Base-by-base conservation (phyloP, 805 yeast species). In the Nakazawaea populi region DNA sequence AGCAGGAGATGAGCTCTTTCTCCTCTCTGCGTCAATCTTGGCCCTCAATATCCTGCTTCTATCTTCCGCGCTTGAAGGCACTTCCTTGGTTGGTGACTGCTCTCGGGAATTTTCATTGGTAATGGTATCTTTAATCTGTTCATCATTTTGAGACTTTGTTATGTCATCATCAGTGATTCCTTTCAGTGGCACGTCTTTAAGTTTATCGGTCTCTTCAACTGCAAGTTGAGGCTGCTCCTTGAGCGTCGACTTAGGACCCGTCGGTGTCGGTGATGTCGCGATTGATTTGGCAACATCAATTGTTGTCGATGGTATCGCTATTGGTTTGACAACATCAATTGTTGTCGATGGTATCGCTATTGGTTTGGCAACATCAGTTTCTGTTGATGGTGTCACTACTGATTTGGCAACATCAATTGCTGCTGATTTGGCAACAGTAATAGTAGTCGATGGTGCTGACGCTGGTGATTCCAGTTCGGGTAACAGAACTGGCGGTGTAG, bases 11-110 rank as follows among this genome's bases (percentile, higher is more conserved):
- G 24, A n/a, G 38, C 11, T 39, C 32, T n/a, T 40, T 34, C 36
- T 18, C 29, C 32, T 38, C 18, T 46, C 49, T 12, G 27, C 43
- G 14, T 46, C 43, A n/a, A 46, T 46, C n/a, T 32, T 46, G 4
- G 28, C 49, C 14, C 27, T 46, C 24, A 46, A 40, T 18, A 46
- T 14, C 18, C 31, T 43, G n/a, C 49, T 38, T 12, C 37, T 18
- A 36, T 46, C 44, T n/a, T 44, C 41, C 14, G 49, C 49, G 7
- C 24, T 27, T 8, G 44, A 8, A 14, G 49, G 42, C n/a, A 38
- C 5, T 24, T 28, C 29, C 12, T 37, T n/a, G 2, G 40, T 37
- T 18, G 24, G 24, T 18, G 24, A 18, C 24, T 18, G 24, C 24
- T 18, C 24, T 18, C 24, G 24, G 24, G 24, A 18, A 18, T 18